Conservation (phyloP, 345 rosid species). For the Eutrema heterophyllum region DNA sequence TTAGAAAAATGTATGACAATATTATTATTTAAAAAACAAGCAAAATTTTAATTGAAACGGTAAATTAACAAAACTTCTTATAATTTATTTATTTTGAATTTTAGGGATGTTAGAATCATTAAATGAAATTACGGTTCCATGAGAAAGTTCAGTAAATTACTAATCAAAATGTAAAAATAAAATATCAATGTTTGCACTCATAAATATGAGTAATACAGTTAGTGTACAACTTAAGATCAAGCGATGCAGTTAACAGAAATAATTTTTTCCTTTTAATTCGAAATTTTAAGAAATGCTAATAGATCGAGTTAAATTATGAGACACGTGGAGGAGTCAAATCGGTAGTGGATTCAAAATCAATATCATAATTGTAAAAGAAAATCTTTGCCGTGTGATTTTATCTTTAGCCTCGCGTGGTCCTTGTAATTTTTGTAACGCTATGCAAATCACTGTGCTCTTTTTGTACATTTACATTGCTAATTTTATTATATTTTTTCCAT, state of each 20-base stretch:
- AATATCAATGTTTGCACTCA: neutral
- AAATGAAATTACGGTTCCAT: neutral
- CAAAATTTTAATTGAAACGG: neutral
- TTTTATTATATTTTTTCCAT: neutral
- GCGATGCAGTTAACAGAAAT: slow-evolving; percentile 7
- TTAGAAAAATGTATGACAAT: neutral
- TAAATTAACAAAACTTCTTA: neutral
- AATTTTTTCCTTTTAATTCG: neutral
- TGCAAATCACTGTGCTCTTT: neutral
- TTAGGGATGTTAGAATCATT: neutral
- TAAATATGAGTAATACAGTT: slow-evolving; percentile 2
- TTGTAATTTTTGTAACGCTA: neutral
- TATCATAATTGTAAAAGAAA: slow-evolving; percentile 27
- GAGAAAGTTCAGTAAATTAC: neutral
- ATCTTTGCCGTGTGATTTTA: slow-evolving; percentile 38
- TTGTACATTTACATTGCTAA: neutral
- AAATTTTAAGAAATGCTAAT: neutral
- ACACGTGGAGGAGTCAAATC: slow-evolving; percentile 27
- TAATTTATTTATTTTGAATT: neutral
- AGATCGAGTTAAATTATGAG: neutral
- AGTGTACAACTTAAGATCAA: neutral
- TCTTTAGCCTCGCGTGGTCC: slow-evolving; percentile 19
- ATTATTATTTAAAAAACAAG: neutral
- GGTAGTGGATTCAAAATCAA: slow-evolving; percentile 30
- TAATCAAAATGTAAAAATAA: neutral